phyloP scores from a whole-genome alignment of 2,329 filamentous ascomycete species.

The Colletotrichum tabaci region DNA sequence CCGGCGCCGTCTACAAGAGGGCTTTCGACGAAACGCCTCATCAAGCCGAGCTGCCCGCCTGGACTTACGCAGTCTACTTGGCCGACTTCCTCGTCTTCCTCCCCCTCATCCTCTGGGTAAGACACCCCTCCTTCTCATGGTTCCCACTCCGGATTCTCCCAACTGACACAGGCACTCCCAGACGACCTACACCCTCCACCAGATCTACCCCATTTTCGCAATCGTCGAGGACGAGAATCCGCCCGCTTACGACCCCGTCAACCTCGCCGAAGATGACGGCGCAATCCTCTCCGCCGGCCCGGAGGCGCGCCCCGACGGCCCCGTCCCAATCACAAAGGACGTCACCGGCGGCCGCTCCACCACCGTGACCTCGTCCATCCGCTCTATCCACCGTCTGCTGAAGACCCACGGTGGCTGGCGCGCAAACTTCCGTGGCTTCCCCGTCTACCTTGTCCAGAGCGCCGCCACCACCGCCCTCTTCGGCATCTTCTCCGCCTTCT shows the following conservation, averaged over 20 bases:
- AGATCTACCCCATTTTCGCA: slow-evolving; percentile 68
- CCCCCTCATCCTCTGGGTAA: slow-evolving; percentile 61
- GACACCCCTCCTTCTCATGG: slow-evolving; percentile 32
- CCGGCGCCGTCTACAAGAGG: slow-evolving; percentile 50
- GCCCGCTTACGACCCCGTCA: slow-evolving; percentile 68
- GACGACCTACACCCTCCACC: slow-evolving; percentile 66
- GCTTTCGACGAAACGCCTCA: slow-evolving; percentile 49
- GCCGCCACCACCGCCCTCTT: slow-evolving; percentile 55
- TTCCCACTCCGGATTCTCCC: not conserved
- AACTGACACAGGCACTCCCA: slow-evolving; percentile 45
- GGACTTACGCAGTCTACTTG: slow-evolving; percentile 57
- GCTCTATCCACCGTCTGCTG: slow-evolving; percentile 69
- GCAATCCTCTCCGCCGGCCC: slow-evolving; percentile 52
- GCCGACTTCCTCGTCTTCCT: slow-evolving; percentile 61
- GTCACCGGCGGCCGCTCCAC: slow-evolving; percentile 51
- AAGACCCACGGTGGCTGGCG: slow-evolving; percentile 73
- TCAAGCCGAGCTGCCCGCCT: slow-evolving; percentile 53
- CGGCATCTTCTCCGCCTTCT: slow-evolving; percentile 59
- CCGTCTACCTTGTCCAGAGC: slow-evolving; percentile 60
- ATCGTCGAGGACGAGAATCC: slow-evolving; percentile 72
- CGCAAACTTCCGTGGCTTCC: slow-evolving; percentile 79
- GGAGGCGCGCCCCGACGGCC: slow-evolving; percentile 42
- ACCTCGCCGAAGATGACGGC: slow-evolving; percentile 57
- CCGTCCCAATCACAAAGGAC: slow-evolving; percentile 40
- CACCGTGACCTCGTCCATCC: slow-evolving; percentile 66